Conservation (phyloP, 202 grass and related monocot species). For the Eragrostis tef region DNA sequence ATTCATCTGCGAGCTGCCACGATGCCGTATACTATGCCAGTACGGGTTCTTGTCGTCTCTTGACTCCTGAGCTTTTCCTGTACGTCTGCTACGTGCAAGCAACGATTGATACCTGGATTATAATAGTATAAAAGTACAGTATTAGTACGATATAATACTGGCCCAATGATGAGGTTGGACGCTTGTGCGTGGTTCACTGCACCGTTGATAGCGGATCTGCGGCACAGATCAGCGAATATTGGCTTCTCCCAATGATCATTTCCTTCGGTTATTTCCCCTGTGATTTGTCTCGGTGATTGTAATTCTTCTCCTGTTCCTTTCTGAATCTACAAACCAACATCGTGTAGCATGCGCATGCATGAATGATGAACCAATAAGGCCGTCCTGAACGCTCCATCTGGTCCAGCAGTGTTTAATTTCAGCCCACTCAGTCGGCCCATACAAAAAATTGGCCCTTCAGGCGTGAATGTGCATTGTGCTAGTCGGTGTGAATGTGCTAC, state of each 20-base stretch:
- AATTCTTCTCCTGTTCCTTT: too few relatives aligned
- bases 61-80: neutral
- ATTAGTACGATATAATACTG: neutral
- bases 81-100: neutral
- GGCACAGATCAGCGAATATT: neutral
- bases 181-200: constrained; percentile 22
- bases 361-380: too few relatives aligned
- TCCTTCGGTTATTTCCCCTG: neutral
- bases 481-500: too few relatives aligned
- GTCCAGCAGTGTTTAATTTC: neutral
- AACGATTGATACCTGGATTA: neutral
- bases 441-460: neutral
- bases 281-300: too few relatives aligned
- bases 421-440: neutral
- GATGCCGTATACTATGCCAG: too few relatives aligned
- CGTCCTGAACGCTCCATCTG: too few relatives aligned
- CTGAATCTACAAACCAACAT: too few relatives aligned
- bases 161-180: constrained; percentile 34
- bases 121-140: too few relatives aligned
- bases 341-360: too few relatives aligned
- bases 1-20: neutral
- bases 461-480: too few relatives aligned
- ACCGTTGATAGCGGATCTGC: constrained; percentile 28
- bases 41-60: neutral
- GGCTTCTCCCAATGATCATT: neutral